These are phyloP conservation scores for Gaultheria prostrata DNA, from an alignment of 148 eudicot species.

Conservation along the genomic window DNA sequence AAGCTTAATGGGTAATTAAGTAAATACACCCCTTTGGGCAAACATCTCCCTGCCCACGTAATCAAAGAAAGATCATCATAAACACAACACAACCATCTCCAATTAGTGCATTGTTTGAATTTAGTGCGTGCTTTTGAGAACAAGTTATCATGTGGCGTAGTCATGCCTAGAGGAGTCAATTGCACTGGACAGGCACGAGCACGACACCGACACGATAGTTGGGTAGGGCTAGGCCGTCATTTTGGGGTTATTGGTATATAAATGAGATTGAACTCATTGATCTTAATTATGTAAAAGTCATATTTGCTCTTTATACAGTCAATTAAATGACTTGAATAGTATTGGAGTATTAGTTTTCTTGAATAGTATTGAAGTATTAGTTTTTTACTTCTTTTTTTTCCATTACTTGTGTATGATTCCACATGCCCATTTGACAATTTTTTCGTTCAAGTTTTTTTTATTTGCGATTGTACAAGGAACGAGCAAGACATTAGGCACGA, in stretches of 20 bases:
- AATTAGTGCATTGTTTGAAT: background rate
- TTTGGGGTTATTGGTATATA: background rate
- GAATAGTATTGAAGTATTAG: no score
- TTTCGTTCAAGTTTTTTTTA: no score
- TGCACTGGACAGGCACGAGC: background rate
- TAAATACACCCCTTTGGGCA: background rate
- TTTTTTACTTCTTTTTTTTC: background rate
- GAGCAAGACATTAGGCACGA: no score
- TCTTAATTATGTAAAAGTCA: background rate
- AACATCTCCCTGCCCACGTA: background rate
- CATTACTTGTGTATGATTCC: background rate
- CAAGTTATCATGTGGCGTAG: background rate
- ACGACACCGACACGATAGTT: background rate
- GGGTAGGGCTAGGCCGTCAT: background rate
- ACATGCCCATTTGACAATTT: background rate
- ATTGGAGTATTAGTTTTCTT: background rate
- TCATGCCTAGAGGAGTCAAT: background rate
- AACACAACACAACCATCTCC: background rate
- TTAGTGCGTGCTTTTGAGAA: background rate
- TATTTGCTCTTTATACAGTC: background rate
- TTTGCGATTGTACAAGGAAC: no score
- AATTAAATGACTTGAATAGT: background rate
- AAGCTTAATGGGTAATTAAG: background rate
- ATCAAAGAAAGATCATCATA: background rate
- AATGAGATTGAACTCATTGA: background rate